Conservation (phyloP, 257 asterid genomes). For the Salvia rosmarinus region DNA sequence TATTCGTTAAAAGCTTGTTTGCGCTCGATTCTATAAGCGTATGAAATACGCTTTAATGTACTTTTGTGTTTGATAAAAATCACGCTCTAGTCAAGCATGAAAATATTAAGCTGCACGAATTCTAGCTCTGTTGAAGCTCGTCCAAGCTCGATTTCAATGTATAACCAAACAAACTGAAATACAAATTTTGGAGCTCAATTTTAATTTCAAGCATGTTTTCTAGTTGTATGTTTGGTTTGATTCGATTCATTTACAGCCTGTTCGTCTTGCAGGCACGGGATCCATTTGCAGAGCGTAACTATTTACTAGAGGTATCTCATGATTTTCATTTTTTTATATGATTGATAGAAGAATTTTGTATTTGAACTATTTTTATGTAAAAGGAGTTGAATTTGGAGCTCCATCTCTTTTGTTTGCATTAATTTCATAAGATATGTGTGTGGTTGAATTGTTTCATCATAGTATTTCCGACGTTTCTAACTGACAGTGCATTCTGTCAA, state of each 20-base stretch:
- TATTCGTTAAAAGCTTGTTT: not conserved
- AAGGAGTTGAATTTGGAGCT: no score
- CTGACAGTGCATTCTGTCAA: not conserved
- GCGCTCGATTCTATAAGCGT: not conserved
- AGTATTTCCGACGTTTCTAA: not conserved
- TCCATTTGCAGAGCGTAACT: constrained; percentile 70
- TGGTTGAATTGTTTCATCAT: constrained; percentile 17
- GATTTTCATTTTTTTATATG: not conserved
- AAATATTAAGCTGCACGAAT: not conserved
- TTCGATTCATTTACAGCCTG: not conserved
- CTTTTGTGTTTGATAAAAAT: not conserved
- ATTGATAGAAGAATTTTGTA: no score
- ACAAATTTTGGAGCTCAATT: not conserved
- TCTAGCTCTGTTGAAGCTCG: no score
- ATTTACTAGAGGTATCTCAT: constrained; percentile 59
- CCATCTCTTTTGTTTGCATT: not conserved
- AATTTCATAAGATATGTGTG: not conserved
- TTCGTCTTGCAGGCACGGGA: constrained; percentile 63
- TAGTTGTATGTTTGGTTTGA: not conserved
- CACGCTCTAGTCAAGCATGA: no score
- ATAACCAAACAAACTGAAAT: not conserved
- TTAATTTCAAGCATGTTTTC: not conserved
- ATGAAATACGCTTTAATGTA: not conserved
- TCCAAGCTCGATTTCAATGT: not conserved
- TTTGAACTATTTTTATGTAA: no score